A percentile compares a stretch with the other conserved stretches of the same genome.
These are phyloP conservation scores for Zopfochytrium polystomum DNA, from an alignment of 371 early-diverging fungal species.

Conservation along the genomic window DNA sequence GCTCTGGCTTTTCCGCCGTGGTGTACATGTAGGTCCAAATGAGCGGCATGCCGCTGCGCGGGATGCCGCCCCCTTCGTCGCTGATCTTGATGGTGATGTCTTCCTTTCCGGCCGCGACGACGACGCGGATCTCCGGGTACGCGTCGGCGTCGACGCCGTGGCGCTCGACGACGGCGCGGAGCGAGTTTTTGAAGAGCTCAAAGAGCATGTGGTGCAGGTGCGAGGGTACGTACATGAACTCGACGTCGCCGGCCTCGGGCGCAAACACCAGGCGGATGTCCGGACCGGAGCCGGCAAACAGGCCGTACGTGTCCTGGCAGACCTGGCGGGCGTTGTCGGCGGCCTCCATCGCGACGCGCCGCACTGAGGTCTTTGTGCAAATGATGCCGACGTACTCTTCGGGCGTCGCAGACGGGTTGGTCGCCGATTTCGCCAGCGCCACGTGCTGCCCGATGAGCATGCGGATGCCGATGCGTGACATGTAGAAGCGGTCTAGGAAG, in stretches of 20 bases:
- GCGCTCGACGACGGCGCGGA: conserved; percentile 91
- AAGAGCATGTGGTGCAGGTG: conserved; percentile 97
- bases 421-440: conserved; percentile 32
- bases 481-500: conserved; percentile 95
- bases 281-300: conserved; percentile 37
- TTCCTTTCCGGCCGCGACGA: conserved; percentile 94
- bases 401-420: conserved; percentile 16
- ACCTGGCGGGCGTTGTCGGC: conserved; percentile 89
- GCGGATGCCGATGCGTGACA: conserved; percentile 96
- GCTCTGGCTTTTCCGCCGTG: conserved; percentile 82
- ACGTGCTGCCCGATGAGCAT: conserved; percentile 81
- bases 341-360: conserved; percentile 65
- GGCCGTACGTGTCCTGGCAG: conserved; percentile 87
- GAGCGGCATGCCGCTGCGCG: conserved; percentile 79
- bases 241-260: conserved; percentile 51
- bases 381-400: conserved; percentile 92
- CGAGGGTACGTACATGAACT: conserved; percentile 94
- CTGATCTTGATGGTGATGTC: conserved; percentile 95
- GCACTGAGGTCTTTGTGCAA: conserved; percentile 82
- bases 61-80: conserved; percentile 95
- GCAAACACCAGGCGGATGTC: conserved; percentile 34
- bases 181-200: conserved; percentile 92
- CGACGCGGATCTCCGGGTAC: conserved; percentile 87
- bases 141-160: conserved; percentile 83
- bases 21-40: conserved; percentile 98